phyloP scores from a whole-genome alignment of 768 basidiomycete genomes.

The Rhizopogon salebrosus region DNA sequence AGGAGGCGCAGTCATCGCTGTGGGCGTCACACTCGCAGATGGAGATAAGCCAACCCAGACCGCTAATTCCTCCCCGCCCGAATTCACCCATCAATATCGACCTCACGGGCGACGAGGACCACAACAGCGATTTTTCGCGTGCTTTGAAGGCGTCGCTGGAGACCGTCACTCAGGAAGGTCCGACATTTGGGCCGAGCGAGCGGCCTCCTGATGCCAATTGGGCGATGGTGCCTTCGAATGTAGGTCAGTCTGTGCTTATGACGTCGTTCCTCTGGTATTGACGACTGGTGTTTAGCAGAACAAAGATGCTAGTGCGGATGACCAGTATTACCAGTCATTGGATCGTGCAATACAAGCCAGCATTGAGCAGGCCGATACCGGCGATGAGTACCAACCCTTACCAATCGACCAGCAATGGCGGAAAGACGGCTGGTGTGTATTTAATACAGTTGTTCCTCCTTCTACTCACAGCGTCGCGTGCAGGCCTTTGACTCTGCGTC shows the following conservation, averaged over 20 bases:
- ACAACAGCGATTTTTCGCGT: constrained; percentile 38
- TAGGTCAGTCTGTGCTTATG: constrained; percentile 23
- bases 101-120: constrained; percentile 56
- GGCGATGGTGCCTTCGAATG: constrained; percentile 68
- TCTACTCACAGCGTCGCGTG: not conserved
- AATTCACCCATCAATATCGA: constrained; percentile 42
- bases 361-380: constrained; percentile 43
- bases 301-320: constrained; percentile 33
- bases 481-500: constrained; percentile 71
- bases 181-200: constrained; percentile 53
- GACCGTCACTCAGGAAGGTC: constrained; percentile 20
- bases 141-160: constrained; percentile 53
- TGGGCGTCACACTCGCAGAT: constrained; percentile 12
- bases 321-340: constrained; percentile 51
- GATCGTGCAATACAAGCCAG: constrained; percentile 72
- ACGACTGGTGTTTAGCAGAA: constrained; percentile 26
- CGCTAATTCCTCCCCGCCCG: constrained; percentile 12
- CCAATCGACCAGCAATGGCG: constrained; percentile 50
- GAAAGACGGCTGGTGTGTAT: constrained; percentile 51
- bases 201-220: constrained; percentile 61
- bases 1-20: constrained; percentile 13
- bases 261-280: constrained; percentile 2
- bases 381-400: constrained; percentile 45
- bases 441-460: not conserved
- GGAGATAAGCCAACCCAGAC: constrained; percentile 6